Percentiles rank a stretch among this genome's conserved stretches.
Evolutionary conservation across 805 yeast genomes (phyloP).

Genomic region (Zygosaccharomyces gambellarensis): DNA sequence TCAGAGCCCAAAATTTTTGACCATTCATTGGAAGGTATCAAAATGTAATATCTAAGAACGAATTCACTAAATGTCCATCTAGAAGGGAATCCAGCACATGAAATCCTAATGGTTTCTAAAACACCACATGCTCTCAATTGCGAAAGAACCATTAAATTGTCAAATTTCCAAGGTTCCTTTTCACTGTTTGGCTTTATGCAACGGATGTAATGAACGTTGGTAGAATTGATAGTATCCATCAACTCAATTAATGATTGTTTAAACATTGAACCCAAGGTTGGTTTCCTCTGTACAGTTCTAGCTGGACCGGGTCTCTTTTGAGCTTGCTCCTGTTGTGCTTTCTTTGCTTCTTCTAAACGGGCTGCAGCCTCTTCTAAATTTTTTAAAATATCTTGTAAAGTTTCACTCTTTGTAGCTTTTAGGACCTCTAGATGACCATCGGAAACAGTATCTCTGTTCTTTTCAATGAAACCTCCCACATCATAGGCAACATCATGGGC

Average conservation of each 20-base stretch:
- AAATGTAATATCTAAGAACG: slow-evolving; percentile 80
- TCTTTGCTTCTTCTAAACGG: slow-evolving; percentile 38
- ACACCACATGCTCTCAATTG: slow-evolving; percentile 99
- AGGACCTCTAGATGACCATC: slow-evolving; percentile 89
- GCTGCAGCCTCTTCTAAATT: slow-evolving; percentile 57
- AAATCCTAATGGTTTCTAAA: slow-evolving; percentile 88
- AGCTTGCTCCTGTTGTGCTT: slow-evolving; percentile 34
- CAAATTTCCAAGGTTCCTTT: slow-evolving; percentile 93
- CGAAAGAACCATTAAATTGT: slow-evolving; percentile 91
- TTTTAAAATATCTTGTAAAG: slow-evolving; percentile 59
- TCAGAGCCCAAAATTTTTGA: slow-evolving; percentile 47
- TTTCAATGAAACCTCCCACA: slow-evolving; percentile 91
- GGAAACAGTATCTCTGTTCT: slow-evolving; percentile 94
- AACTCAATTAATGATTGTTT: slow-evolving; percentile 86
- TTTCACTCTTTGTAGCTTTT: slow-evolving; percentile 59
- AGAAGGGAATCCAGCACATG: slow-evolving; percentile 97
- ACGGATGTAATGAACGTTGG: slow-evolving; percentile 94
- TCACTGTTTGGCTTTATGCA: slow-evolving; percentile 96
- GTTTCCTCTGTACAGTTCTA: slow-evolving; percentile 60
- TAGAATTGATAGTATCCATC: slow-evolving; percentile 88
- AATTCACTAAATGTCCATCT: slow-evolving; percentile 94
- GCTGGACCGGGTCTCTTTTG: slow-evolving; percentile 39
- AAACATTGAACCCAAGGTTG: slow-evolving; percentile 92
- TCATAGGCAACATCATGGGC: slow-evolving; percentile 93
- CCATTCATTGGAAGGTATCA: slow-evolving; percentile 69